Conservation (phyloP, 164 flowering plant species). For the Macadamia tetraphylla region DNA sequence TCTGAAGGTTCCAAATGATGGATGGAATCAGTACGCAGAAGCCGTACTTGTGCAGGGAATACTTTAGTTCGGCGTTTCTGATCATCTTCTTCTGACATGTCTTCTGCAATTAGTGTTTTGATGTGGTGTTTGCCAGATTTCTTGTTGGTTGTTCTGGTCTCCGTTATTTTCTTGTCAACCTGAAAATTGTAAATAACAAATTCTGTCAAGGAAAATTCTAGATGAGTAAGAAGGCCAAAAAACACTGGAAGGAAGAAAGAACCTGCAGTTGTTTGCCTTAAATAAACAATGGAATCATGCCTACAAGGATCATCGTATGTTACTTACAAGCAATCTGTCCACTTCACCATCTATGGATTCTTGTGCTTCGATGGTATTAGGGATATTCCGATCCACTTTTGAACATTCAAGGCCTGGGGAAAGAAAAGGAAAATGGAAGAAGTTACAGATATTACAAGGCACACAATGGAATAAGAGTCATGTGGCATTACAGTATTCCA, state of each 20-base stretch:
- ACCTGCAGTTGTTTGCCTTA: background rate
- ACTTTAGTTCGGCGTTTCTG: conserved; percentile 16
- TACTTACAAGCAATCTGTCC: conserved; percentile 26
- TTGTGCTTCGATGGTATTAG: conserved; percentile 11
- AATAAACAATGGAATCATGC: background rate
- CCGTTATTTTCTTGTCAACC: conserved; percentile 26
- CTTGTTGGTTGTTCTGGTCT: conserved; percentile 19
- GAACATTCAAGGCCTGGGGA: conserved; percentile 17
- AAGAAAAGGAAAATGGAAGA: background rate
- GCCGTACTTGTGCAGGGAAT: background rate
- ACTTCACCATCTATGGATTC: conserved; percentile 11
- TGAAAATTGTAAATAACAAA: conserved; percentile 14
- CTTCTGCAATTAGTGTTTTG: conserved; percentile 41
- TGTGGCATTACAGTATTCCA: background rate
- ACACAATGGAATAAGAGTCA: background rate
- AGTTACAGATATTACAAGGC: too few species aligned
- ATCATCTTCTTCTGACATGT: conserved; percentile 35
- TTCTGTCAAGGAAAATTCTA: background rate
- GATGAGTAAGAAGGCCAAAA: too few species aligned
- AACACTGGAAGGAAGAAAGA: too few species aligned
- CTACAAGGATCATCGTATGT: background rate
- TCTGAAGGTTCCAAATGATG: conserved; percentile 26
- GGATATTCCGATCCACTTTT: conserved; percentile 4
- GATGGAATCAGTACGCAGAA: conserved; percentile 23
- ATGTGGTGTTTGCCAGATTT: conserved; percentile 37